A percentile compares a stretch with the other conserved stretches of the same genome.
Conservation (phyloP, 1,284 basidiomycete species). For the Malassezia japonica region DNA sequence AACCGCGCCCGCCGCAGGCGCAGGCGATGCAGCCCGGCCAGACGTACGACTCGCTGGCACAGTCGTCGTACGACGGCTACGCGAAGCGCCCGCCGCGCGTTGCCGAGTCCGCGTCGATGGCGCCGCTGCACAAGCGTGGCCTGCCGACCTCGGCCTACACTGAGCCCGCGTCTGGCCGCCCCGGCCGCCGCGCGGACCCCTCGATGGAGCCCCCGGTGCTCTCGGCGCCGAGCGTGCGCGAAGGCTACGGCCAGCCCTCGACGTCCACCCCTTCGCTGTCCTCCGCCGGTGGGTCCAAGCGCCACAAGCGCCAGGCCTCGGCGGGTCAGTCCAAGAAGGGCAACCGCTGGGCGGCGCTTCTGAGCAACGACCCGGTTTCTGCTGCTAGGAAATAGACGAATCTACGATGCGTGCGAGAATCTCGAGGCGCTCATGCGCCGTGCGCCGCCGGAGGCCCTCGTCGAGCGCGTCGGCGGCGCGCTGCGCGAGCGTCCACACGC, state of each 20-base stretch:
- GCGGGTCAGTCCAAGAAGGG: neutral
- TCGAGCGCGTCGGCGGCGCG: conserved; percentile 4
- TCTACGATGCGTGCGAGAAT: neutral
- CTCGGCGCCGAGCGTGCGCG: too few species aligned
- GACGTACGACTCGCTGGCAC: neutral
- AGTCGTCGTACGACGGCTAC: conserved; percentile 1
- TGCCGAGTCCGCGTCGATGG: neutral
- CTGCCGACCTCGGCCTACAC: too few species aligned
- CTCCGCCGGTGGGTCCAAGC: neutral
- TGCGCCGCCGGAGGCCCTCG: neutral
- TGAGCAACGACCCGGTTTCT: conserved; percentile 9
- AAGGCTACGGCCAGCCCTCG: neutral
- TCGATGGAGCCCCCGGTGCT: too few species aligned
- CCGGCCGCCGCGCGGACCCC: too few species aligned
- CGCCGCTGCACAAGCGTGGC: conserved; percentile 1
- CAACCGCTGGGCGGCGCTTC: conserved; percentile 13
- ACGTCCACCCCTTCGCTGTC: neutral
- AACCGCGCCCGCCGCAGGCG: neutral
- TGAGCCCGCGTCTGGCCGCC: too few species aligned
- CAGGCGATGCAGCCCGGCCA: neutral
- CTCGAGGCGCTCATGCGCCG: neutral
- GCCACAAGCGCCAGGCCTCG: neutral
- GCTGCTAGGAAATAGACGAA: neutral
- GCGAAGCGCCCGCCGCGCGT: conserved; percentile 1
- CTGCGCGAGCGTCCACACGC: conserved; percentile 1